phyloP scores from a whole-genome alignment of 495 filamentous ascomycete species.

The Tuber brumale region DNA sequence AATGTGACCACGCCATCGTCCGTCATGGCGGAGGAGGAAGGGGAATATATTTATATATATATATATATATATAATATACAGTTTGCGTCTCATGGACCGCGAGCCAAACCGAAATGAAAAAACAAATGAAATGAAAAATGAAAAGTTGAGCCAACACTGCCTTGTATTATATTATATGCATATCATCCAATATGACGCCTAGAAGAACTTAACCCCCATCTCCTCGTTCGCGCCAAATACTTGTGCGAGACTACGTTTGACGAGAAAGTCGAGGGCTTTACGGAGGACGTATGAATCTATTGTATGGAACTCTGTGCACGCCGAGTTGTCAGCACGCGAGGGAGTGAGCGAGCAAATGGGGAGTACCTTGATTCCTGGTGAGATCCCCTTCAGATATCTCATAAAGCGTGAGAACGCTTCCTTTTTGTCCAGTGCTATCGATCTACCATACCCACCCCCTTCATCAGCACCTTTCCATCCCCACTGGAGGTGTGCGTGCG shows the following conservation, averaged over 20 bases:
- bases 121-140: no score
- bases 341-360: not conserved
- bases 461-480: not conserved
- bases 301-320: slow-evolving; percentile 68
- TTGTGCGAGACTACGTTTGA: slow-evolving; percentile 86
- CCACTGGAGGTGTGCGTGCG: slow-evolving; percentile 23
- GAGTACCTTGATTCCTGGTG: slow-evolving; percentile 53
- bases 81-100: not conserved
- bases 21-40: not conserved
- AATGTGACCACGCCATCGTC: no score
- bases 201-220: slow-evolving; percentile 95
- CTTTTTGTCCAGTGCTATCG: slow-evolving; percentile 67
- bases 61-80: no score
- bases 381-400: slow-evolving; percentile 64
- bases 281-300: slow-evolving; percentile 75
- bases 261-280: slow-evolving; percentile 67
- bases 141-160: not conserved
- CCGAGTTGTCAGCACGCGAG: slow-evolving; percentile 4
- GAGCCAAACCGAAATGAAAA: not conserved
- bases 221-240: slow-evolving; percentile 76
- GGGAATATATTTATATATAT: not conserved
- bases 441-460: slow-evolving; percentile 48
- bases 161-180: not conserved
- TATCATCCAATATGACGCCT: slow-evolving; percentile 26
- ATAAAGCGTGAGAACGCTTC: slow-evolving; percentile 67